phyloP scores from a whole-genome alignment of 257 asterid species.

The Petunia secreta region DNA sequence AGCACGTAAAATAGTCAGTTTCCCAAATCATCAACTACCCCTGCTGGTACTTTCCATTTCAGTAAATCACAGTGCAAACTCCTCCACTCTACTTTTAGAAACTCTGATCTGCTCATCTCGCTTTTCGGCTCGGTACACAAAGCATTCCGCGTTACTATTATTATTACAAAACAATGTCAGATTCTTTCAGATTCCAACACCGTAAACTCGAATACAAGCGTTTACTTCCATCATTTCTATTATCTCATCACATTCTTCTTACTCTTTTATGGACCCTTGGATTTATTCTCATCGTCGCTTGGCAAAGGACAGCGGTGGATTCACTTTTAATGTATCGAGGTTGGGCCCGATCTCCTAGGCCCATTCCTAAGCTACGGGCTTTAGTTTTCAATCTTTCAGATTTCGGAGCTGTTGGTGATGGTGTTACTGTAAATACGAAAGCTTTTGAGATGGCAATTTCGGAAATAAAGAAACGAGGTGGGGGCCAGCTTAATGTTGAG shows the following conservation, averaged over 20 bases:
- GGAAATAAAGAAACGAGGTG: constrained; percentile 66
- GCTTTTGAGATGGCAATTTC: constrained; percentile 78
- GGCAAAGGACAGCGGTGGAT: constrained; percentile 68
- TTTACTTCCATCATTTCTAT: constrained; percentile 39
- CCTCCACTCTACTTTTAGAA: neutral
- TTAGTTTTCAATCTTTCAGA: constrained; percentile 66
- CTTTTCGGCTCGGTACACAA: neutral
- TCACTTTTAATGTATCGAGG: constrained; percentile 35
- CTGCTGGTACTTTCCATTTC: neutral
- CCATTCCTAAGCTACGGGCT: constrained; percentile 74
- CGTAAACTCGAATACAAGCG: constrained; percentile 52
- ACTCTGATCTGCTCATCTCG: constrained; percentile 15
- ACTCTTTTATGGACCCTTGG: constrained; percentile 70
- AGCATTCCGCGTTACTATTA: too few relatives aligned
- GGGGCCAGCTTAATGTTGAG: constrained; percentile 88
- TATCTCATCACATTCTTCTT: constrained; percentile 51
- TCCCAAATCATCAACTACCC: neutral
- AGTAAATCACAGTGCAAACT: neutral
- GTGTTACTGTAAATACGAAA: constrained; percentile 64
- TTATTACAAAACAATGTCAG: constrained; percentile 48
- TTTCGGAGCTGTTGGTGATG: constrained; percentile 92
- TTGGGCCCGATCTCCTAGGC: constrained; percentile 45
- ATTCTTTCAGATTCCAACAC: constrained; percentile 43
- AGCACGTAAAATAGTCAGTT: neutral
- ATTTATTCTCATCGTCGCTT: constrained; percentile 59